Base-by-base conservation (phyloP, 2,329 filamentous ascomycete species). In the Cladorrhinum sp. region DNA sequence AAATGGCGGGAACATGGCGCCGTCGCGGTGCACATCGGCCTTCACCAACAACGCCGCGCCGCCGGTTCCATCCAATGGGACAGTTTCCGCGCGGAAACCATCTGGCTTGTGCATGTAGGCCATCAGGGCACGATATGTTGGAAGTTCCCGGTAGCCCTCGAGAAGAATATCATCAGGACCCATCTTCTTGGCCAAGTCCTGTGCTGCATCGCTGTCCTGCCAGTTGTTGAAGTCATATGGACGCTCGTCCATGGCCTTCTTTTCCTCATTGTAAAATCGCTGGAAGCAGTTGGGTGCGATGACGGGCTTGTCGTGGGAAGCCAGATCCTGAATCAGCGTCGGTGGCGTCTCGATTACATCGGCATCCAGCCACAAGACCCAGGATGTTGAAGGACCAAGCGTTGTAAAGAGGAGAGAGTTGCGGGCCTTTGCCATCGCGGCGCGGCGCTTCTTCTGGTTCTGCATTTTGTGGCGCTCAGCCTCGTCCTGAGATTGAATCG, bases 191-290 rank as follows among this genome's bases (percentile, higher is more conserved):
- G 85, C 93, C 65, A 99, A 78, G 36, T 89, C 82, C 71, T 88
- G 83, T 1, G 95, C 94, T 1, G 83, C 88, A 1, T 88, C 83
- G 72, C 91, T 96, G 73, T 99, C 95, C 70, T 94, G 87, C 95
- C 95, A 99, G 73, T 90, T 96, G 79, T 99, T 99, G 82, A 88
- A 98, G 77, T 99, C 95, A 74, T 99, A 99, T 0, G 93, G 87
- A 3, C 95, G 86, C 71, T 94, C 86, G 49, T 87, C 86, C 79
- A 85, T 84, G 65, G 86, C 81, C 70, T 89, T 88, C 56, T 84
- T 87, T 14, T 89, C 82, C 0, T 79, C 69, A 65, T 97, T 88
- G 52, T 83, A 84, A 77, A 86, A 98, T 65, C 89, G 82, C 77
- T 99, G 95, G 81, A 90, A 97, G 80, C 94, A 98, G 74, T 99